Percentiles rank a stretch among this genome's conserved stretches.
phyloP scores from a whole-genome alignment of 192 early-diverging fungal species.

The Linnemannia exigua region DNA sequence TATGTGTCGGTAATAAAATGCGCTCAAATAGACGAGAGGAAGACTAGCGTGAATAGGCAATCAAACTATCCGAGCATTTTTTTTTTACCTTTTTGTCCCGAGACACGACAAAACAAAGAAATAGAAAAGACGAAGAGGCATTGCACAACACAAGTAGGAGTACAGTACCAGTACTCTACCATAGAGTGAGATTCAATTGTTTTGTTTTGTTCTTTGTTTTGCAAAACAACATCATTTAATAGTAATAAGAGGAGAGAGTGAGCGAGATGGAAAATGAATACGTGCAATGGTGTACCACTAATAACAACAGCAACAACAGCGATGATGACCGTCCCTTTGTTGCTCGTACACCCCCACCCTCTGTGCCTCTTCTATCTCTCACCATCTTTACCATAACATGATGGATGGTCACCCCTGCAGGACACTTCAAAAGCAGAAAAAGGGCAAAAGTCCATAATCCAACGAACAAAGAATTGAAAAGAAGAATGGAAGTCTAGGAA shows the following conservation, averaged over 20 bases:
- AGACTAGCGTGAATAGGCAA: not conserved
- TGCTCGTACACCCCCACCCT: no score
- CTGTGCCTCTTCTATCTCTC: no score
- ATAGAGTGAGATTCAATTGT: not conserved
- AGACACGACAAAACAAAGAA: not conserved
- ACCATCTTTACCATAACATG: no score
- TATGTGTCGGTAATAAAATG: not conserved
- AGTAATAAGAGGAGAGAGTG: no score
- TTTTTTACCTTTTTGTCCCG: not conserved
- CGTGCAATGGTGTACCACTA: not conserved
- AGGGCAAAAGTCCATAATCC: not conserved
- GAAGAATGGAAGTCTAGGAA: not conserved
- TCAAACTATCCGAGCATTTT: slow-evolving; percentile 1
- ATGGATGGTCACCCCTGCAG: no score
- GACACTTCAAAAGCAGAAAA: no score
- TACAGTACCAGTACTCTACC: no score
- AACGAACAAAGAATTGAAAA: not conserved
- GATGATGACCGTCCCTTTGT: no score
- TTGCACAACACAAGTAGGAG: no score
- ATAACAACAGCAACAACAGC: not conserved
- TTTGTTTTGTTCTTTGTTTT: not conserved
- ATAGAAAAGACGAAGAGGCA: not conserved
- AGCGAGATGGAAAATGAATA: not conserved
- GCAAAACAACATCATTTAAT: no score
- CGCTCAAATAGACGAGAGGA: not conserved